Percentiles rank a stretch among this genome's conserved stretches.
Evolutionary conservation across 805 yeast genomes (phyloP).

Genomic region (Peterozyma toletana): DNA sequence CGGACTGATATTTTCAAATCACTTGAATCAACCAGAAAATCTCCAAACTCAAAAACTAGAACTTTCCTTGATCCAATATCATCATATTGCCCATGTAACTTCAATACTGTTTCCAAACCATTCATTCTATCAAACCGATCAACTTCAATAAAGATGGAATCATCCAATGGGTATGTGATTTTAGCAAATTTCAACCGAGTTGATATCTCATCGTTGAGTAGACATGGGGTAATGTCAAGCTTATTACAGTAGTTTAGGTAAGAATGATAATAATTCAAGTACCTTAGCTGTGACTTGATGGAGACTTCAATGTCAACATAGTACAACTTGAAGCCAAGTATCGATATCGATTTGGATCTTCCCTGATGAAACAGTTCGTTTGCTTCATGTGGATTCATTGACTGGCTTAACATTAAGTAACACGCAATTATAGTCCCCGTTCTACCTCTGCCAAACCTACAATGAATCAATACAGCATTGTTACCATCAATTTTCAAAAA

Average conservation of each 20-base stretch:
- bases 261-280: slow-evolving; percentile 45
- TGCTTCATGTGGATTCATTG: slow-evolving; percentile 35
- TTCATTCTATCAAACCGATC: too few relatives aligned
- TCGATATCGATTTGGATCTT: slow-evolving; percentile 22
- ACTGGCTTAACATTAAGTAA: slow-evolving; percentile 47
- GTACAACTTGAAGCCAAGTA: background rate
- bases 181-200: too few relatives aligned
- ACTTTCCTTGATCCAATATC: too few relatives aligned
- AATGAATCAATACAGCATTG: slow-evolving; percentile 68
- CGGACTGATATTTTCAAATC: slow-evolving; percentile 5
- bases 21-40: too few relatives aligned
- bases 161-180: too few relatives aligned
- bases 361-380: slow-evolving; percentile 42
- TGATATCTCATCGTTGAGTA: too few relatives aligned
- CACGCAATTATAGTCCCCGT: slow-evolving; percentile 75
- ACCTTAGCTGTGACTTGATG: slow-evolving; percentile 62
- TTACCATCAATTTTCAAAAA: slow-evolving; percentile 27
- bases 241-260: slow-evolving; percentile 2
- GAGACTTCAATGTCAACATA: slow-evolving; percentile 55
- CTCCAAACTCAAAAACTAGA: too few relatives aligned
- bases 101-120: too few relatives aligned
- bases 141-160: too few relatives aligned
- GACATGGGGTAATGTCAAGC: too few relatives aligned
- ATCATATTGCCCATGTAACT: too few relatives aligned
- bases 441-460: slow-evolving; percentile 89